Percentiles rank a stretch among this genome's conserved stretches.
Conservation (phyloP, 768 basidiomycete genomes). For the Leccinum fibrillosum region DNA sequence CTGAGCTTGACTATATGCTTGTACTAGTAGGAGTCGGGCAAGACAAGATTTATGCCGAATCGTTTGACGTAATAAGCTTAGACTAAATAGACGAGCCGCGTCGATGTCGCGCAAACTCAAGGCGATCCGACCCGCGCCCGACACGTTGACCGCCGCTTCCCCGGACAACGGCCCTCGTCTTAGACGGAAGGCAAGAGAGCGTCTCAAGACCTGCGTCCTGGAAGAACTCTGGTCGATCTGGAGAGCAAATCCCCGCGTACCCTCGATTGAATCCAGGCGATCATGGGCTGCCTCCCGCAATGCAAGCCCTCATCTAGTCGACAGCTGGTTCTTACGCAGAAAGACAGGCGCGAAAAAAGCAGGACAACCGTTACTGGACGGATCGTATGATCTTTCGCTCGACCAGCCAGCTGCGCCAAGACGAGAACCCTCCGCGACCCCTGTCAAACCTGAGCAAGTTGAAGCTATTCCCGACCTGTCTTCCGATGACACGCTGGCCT, state of each 20-base stretch:
- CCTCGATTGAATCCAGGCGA: conserved; percentile 25
- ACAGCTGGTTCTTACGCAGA: conserved; percentile 28
- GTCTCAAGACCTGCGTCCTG: conserved; percentile 11
- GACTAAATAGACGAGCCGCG: background rate
- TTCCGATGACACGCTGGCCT: conserved; percentile 25
- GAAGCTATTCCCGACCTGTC: conserved; percentile 1
- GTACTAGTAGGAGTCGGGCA: too few relatives aligned
- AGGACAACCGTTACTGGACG: conserved; percentile 17
- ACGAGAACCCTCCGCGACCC: conserved; percentile 8
- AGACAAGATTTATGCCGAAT: too few relatives aligned
- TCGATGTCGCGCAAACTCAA: conserved; percentile 13
- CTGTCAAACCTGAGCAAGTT: conserved; percentile 2
- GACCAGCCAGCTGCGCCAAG: conserved; percentile 3
- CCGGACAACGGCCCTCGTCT: conserved; percentile 1
- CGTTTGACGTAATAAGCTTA: too few relatives aligned
- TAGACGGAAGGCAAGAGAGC: conserved; percentile 7
- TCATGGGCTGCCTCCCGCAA: conserved; percentile 25
- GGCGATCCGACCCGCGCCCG: background rate
- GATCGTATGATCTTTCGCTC: conserved; percentile 21
- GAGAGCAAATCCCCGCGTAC: conserved; percentile 27
- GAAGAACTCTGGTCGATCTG: conserved; percentile 31
- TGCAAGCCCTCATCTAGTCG: conserved; percentile 17
- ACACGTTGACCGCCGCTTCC: background rate
- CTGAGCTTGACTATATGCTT: too few relatives aligned
- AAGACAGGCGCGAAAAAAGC: conserved; percentile 22